Conservation (phyloP, 2,329 filamentous ascomycete genomes). For the Fonsecaea monophora region DNA sequence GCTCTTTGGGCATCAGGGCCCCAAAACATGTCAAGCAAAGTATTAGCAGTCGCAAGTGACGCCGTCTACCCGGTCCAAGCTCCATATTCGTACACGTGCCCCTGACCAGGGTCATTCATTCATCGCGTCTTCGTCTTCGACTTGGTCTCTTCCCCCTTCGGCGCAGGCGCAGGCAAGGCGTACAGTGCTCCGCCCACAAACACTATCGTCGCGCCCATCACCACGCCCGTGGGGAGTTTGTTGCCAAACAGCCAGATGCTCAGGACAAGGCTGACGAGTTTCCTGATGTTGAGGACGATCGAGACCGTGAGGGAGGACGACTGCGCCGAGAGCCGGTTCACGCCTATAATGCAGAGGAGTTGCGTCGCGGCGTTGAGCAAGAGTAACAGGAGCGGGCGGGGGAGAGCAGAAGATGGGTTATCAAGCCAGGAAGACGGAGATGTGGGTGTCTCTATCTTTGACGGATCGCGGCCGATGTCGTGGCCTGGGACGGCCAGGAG, state of each 20-base stretch:
- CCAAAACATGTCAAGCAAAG: no score
- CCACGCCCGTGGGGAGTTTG: slow-evolving; percentile 73
- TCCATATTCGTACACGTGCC: slow-evolving; percentile 2
- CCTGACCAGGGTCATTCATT: not conserved
- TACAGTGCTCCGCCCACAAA: slow-evolving; percentile 93
- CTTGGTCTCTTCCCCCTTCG: slow-evolving; percentile 13
- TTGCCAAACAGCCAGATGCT: slow-evolving; percentile 97
- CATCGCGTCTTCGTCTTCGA: slow-evolving; percentile 3
- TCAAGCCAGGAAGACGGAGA: slow-evolving; percentile 38
- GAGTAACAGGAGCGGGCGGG: slow-evolving; percentile 47
- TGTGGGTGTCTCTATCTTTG: slow-evolving; percentile 35
- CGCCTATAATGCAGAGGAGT: slow-evolving; percentile 91
- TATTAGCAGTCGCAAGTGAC: no score
- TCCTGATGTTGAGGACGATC: slow-evolving; percentile 93
- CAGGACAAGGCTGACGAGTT: slow-evolving; percentile 85
- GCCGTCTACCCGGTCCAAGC: no score
- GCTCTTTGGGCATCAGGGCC: no score
- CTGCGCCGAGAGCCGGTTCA: slow-evolving; percentile 88
- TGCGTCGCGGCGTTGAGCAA: slow-evolving; percentile 76
- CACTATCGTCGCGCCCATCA: slow-evolving; percentile 81
- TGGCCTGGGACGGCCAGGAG: slow-evolving; percentile 48
- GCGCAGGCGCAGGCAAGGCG: slow-evolving; percentile 48
- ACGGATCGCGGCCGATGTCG: slow-evolving; percentile 35
- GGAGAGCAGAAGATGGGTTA: slow-evolving; percentile 39
- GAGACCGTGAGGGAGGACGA: slow-evolving; percentile 94